These are phyloP conservation scores for Paratinospora sagittata DNA, from an alignment of 164 flowering plant species.

Conservation along the genomic window DNA sequence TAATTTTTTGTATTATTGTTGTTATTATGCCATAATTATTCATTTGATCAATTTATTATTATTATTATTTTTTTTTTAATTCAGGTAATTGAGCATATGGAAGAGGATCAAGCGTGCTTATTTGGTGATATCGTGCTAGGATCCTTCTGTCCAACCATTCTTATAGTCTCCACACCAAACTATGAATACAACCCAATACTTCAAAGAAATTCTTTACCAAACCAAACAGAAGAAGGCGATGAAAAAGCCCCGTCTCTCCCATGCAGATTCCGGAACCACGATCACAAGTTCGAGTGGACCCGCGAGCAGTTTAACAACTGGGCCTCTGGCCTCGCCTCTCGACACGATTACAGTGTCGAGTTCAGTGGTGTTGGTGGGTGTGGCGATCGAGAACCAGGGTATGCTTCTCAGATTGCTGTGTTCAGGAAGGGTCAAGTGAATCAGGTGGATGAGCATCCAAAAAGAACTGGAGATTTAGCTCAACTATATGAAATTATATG, in stretches of 20 bases:
- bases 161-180: constrained; percentile 94
- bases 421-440: constrained; percentile 34
- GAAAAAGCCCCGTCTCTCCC: constrained; percentile 41
- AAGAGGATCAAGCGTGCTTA: constrained; percentile 75
- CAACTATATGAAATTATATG: constrained; percentile 41
- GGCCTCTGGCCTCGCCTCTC: constrained; percentile 64
- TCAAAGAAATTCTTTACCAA: constrained; percentile 32
- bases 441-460: not conserved
- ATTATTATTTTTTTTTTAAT: not conserved
- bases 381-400: constrained; percentile 73
- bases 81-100: constrained; percentile 98
- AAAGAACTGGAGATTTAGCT: constrained; percentile 11
- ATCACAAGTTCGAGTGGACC: constrained; percentile 99
- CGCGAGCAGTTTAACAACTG: constrained; percentile 69
- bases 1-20: too few species aligned
- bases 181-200: constrained; percentile 87
- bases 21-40: too few species aligned
- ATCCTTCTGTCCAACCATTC: constrained; percentile 58
- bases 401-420: constrained; percentile 95
- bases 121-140: constrained; percentile 73
- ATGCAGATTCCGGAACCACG: constrained; percentile 82
- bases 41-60: too few species aligned
- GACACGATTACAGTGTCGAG: constrained; percentile 67
- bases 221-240: constrained; percentile 57
- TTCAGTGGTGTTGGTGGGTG: constrained; percentile 91